Percentiles rank a stretch among this genome's conserved stretches.
Conservation (phyloP, 768 basidiomycete genomes). For the Chiua virens region DNA sequence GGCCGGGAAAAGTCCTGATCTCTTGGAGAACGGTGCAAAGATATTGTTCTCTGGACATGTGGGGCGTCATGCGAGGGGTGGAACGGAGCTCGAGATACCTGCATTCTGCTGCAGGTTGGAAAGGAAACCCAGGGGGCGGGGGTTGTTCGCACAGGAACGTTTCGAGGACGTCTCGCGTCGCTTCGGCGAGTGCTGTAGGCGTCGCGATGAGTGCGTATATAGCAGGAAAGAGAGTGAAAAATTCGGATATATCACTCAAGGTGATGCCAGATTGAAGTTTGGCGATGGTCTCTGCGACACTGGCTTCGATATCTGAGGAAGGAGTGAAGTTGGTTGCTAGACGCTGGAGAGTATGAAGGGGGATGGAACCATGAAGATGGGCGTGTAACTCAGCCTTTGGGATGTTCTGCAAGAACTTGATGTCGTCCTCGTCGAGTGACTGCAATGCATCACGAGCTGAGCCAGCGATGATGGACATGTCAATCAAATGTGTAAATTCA, state of each 20-base stretch:
- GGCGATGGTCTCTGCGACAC: conserved; percentile 46
- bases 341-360: conserved; percentile 57
- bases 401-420: conserved; percentile 58
- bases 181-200: conserved; percentile 50
- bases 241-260: conserved; percentile 62
- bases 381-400: conserved; percentile 88
- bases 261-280: conserved; percentile 38
- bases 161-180: conserved; percentile 63
- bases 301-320: conserved; percentile 26
- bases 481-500: background rate
- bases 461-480: conserved; percentile 20
- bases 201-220: conserved; percentile 78
- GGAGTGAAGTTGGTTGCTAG: conserved; percentile 48
- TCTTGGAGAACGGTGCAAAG: conserved; percentile 65
- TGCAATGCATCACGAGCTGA: conserved; percentile 49
- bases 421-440: conserved; percentile 50
- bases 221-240: conserved; percentile 73
- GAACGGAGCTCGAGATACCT: conserved; percentile 81
- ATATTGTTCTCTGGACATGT: conserved; percentile 63
- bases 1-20: conserved; percentile 54
- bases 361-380: conserved; percentile 84
- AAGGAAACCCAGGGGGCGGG: conserved; percentile 31
- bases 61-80: conserved; percentile 59
- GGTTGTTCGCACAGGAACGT: conserved; percentile 48
- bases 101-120: conserved; percentile 48